These are phyloP conservation scores for Cutaneotrichosporon dermatis DNA, from an alignment of 1,284 basidiomycete genomes.

Conservation along the genomic window DNA sequence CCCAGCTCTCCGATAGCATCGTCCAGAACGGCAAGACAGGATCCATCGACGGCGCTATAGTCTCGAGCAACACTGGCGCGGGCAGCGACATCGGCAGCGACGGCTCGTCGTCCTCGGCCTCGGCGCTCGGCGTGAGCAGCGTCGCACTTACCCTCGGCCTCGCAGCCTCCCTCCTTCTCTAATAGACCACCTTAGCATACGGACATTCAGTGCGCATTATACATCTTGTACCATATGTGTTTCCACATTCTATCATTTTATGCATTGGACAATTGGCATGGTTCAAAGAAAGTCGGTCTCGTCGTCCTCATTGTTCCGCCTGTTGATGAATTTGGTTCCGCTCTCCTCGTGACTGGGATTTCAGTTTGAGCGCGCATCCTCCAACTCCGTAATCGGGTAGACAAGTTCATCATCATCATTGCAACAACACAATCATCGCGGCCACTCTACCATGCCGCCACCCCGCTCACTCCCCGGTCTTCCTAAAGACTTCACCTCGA, in stretches of 20 bases:
- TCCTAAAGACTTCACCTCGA: slow-evolving; percentile 36
- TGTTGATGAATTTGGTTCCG: too few species aligned
- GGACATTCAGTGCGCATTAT: too few species aligned
- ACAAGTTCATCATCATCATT: background rate
- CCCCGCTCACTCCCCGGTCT: slow-evolving; percentile 36
- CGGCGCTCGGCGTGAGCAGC: background rate
- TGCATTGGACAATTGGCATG: too few species aligned
- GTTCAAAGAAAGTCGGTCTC: too few species aligned
- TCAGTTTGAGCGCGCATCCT: too few species aligned
- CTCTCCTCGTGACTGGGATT: too few species aligned
- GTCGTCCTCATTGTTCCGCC: too few species aligned
- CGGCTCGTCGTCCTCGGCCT: background rate
- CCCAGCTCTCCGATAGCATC: slow-evolving; percentile 12
- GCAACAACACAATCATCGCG: background rate
- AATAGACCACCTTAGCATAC: background rate
- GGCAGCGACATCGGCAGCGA: background rate
- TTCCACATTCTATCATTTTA: too few species aligned
- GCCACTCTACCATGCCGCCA: slow-evolving; percentile 11
- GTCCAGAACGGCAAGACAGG: background rate
- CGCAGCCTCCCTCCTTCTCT: background rate
- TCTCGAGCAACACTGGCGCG: background rate
- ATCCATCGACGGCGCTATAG: background rate
- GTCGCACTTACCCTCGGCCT: background rate
- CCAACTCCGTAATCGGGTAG: background rate
- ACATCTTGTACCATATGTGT: too few species aligned